Base-by-base conservation (phyloP, 352 stramenopile species). In the Vaucheria bursata region DNA sequence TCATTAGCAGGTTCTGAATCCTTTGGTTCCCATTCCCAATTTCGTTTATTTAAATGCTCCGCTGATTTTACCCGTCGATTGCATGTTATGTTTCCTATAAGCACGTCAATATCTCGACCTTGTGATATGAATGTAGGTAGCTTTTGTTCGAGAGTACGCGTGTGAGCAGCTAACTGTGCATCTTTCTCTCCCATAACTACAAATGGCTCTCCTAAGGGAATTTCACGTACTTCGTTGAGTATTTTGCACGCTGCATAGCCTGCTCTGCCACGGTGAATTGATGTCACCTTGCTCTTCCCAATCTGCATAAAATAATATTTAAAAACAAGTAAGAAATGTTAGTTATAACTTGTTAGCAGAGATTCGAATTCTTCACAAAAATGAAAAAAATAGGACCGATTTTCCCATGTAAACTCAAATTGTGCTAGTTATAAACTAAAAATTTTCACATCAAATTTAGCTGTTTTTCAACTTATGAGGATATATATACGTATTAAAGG, bases 131-230 rank as follows among this genome's bases (percentile, higher is more conserved):
- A 38, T 29, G 5, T 34, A 34, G 59, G 29, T 29, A 69, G 59
- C 59, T 6, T 38, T 6, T 18, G 5, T 5, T 6, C 59, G 4
- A 69, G 59, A 6, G 8, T 6, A 4, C 34, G 4, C 59, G 59
- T 69, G 18, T 4, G 4, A 34, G 59, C 59, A 18, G 59, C 70
- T 65, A 75, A 53, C 25, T 79, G 31, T 18, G 68, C 45, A 34
- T 36, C 53, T 29, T 83, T 45, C 33, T 8, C 73, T 3, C 59
- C 52, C 33, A 77, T 39, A 2, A 83, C 77, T 2, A 59, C 45
- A 68, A 83, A 83, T 8, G 77, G 77, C 8, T 83, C 71, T 6
- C 77, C 77, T 37, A 83, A 64, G 25, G 77, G 77, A 45, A 75
- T 72, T 49, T 83, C 37, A 4, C 59, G 40, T 34, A 74, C 29